phyloP scores from a whole-genome alignment of 768 basidiomycete species.

The Termitomyces sp. region DNA sequence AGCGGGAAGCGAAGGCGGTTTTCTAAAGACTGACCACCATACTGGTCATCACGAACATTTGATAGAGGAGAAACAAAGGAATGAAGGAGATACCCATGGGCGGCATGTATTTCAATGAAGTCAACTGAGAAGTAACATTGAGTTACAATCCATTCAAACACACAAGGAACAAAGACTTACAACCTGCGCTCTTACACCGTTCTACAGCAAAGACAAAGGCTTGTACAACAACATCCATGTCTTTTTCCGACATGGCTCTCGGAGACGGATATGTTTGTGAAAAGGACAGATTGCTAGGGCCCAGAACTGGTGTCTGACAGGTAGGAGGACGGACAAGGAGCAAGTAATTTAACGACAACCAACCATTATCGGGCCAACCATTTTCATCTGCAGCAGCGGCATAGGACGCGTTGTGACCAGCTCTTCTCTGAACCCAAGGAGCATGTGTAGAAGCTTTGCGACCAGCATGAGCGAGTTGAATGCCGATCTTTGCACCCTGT shows the following conservation, averaged over 20 bases:
- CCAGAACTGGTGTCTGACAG: constrained; percentile 41
- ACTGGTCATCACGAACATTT: constrained; percentile 64
- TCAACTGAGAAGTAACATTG: constrained; percentile 36
- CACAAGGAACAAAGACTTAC: constrained; percentile 26
- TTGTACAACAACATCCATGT: constrained; percentile 51
- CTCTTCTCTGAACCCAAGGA: constrained; percentile 53
- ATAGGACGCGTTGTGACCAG: constrained; percentile 23
- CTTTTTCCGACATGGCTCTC: constrained; percentile 46
- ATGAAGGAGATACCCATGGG: constrained; percentile 67
- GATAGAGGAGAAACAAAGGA: constrained; percentile 70
- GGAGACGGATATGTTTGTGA: constrained; percentile 47
- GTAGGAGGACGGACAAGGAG: not conserved
- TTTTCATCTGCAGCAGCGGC: constrained; percentile 43
- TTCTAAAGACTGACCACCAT: constrained; percentile 63
- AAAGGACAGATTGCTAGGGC: constrained; percentile 55
- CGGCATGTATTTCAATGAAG: constrained; percentile 68
- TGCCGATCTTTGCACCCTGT: constrained; percentile 65
- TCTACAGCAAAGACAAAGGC: constrained; percentile 53
- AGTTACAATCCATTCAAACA: not conserved
- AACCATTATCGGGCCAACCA: constrained; percentile 69
- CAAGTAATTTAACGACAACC: not conserved
- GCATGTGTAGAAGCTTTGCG: constrained; percentile 66
- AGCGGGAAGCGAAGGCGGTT: constrained; percentile 70
- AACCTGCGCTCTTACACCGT: constrained; percentile 56
- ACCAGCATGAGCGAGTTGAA: constrained; percentile 76